phyloP scores from a whole-genome alignment of 164 flowering plant genomes.

The Taxillus chinensis region DNA sequence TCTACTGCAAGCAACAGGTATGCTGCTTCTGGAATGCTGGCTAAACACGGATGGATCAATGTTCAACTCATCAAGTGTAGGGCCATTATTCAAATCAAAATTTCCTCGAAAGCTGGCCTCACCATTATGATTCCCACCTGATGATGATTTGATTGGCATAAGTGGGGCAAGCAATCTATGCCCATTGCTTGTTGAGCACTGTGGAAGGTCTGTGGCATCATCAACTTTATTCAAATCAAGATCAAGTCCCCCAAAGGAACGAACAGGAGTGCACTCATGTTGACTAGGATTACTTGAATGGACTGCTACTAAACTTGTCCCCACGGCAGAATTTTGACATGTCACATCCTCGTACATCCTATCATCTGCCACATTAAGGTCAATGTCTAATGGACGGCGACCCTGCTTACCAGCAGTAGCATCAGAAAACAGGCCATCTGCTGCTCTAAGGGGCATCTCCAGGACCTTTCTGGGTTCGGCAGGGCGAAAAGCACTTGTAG shows the following conservation, averaged over 20 bases:
- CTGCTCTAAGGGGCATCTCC: conserved; percentile 27
- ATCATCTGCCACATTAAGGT: conserved; percentile 78
- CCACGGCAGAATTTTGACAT: conserved; percentile 21
- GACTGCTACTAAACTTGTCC: conserved; percentile 8
- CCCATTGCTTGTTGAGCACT: conserved; percentile 21
- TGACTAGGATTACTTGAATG: conserved; percentile 6
- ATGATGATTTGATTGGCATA: conserved; percentile 19
- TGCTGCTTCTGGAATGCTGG: conserved; percentile 25
- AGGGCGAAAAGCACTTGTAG: conserved; percentile 94
- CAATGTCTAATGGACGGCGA: conserved; percentile 58
- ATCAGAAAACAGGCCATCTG: conserved; percentile 18
- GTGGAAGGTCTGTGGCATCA: conserved; percentile 48
- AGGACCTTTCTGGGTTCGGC: conserved; percentile 77
- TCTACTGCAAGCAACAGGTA: conserved; percentile 35
- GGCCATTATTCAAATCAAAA: conserved; percentile 89
- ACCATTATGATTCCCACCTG: conserved; percentile 31
- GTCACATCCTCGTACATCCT: conserved; percentile 47
- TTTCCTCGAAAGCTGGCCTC: conserved; percentile 42
- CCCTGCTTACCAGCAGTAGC: conserved; percentile 27
- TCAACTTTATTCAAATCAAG: conserved; percentile 77
- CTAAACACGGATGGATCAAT: conserved; percentile 27
- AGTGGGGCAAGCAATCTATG: conserved; percentile 26
- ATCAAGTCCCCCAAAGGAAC: conserved; percentile 58
- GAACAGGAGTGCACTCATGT: conserved; percentile 14
- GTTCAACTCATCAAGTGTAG: conserved; percentile 47